A percentile compares a stretch with the other conserved stretches of the same genome.
Conservation (phyloP, 192 early-diverging fungal species). For the Dispira parvispora region DNA sequence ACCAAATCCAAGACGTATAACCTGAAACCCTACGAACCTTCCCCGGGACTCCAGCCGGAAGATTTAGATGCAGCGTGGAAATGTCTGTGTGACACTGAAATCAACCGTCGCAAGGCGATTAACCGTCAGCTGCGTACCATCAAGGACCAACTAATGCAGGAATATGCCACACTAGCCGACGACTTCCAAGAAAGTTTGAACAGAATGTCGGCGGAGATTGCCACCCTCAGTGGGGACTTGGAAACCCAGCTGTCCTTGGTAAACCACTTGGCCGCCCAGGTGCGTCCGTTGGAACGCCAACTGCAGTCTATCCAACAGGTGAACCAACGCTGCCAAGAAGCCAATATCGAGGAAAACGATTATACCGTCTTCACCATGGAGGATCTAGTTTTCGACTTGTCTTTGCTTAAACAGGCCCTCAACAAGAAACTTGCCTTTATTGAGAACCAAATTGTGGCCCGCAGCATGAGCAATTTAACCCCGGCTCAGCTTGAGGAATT, state of each 20-base stretch:
- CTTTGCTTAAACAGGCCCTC: constrained; percentile 56
- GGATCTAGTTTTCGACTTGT: constrained; percentile 75
- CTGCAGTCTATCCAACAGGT: constrained; percentile 40
- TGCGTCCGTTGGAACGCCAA: constrained; percentile 31
- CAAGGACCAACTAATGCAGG: constrained; percentile 54
- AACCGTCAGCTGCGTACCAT: constrained; percentile 68
- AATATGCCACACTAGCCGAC: constrained; percentile 75
- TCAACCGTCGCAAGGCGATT: constrained; percentile 58
- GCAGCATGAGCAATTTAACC: constrained; percentile 84
- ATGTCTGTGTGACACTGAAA: constrained; percentile 53
- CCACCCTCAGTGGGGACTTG: constrained; percentile 59
- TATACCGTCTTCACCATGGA: constrained; percentile 84
- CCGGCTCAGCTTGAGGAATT: constrained; percentile 87
- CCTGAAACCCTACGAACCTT: constrained; percentile 67
- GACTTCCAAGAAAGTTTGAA: constrained; percentile 56
- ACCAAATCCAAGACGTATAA: constrained; percentile 95
- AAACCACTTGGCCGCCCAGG: constrained; percentile 31
- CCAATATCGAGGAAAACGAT: constrained; percentile 86
- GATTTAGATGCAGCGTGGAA: constrained; percentile 74
- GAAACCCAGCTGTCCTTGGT: constrained; percentile 50
- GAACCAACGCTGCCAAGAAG: constrained; percentile 53
- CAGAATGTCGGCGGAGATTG: constrained; percentile 43
- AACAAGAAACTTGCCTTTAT: constrained; percentile 75
- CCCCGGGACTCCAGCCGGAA: constrained; percentile 36
- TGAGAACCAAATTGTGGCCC: constrained; percentile 89